Evolutionary conservation across 2,329 filamentous ascomycete genomes (phyloP).

Genomic region (Aspergillus fructus): DNA sequence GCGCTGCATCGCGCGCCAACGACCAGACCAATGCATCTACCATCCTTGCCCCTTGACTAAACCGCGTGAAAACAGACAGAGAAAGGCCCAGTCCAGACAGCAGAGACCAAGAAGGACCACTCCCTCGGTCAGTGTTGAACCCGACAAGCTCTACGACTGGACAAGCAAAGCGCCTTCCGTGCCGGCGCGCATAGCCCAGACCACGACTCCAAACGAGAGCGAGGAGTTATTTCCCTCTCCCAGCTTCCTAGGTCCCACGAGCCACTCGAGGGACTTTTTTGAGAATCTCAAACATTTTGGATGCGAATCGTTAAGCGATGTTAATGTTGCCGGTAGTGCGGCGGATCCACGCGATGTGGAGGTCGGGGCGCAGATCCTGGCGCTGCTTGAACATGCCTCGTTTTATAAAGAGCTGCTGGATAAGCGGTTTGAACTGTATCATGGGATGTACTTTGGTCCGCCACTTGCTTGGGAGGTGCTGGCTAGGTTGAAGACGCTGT

Average conservation of each 20-base stretch:
- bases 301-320: background rate
- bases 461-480: background rate
- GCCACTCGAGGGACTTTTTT: too few relatives aligned
- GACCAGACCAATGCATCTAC: slow-evolving; percentile 16
- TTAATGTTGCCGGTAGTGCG: background rate
- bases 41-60: slow-evolving; percentile 16
- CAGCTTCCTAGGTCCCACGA: too few relatives aligned
- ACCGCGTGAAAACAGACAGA: slow-evolving; percentile 2
- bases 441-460: slow-evolving; percentile 1
- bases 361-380: slow-evolving; percentile 16
- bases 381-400: slow-evolving; percentile 7
- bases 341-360: slow-evolving; percentile 7
- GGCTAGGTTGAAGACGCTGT: background rate
- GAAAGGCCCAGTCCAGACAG: background rate
- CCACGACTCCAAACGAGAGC: too few relatives aligned
- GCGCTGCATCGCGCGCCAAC: slow-evolving; percentile 14
- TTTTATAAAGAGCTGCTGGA: slow-evolving; percentile 19
- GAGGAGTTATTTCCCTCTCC: too few relatives aligned
- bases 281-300: background rate
- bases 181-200: too few relatives aligned
- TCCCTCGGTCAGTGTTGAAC: background rate
- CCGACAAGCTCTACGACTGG: too few relatives aligned
- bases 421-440: slow-evolving; percentile 2
- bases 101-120: background rate
- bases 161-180: too few relatives aligned